Conservation (phyloP, 306 rosid species). For the Gastrolobium villosum region DNA sequence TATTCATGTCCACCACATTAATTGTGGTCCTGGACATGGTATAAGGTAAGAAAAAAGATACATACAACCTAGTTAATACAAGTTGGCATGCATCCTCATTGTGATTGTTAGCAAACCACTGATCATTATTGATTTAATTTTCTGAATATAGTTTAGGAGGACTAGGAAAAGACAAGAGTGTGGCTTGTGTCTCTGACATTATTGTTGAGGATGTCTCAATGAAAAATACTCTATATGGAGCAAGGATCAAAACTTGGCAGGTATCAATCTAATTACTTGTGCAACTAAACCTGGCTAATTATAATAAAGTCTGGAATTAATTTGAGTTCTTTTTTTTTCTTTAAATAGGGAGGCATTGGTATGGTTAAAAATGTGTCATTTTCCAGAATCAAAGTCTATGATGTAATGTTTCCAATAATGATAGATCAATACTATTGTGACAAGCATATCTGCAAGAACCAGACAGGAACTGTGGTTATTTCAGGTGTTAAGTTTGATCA, state of each 20-base stretch:
- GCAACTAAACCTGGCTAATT: neutral
- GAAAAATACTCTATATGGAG: conserved; percentile 82
- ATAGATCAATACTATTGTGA: conserved; percentile 95
- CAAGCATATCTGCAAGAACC: conserved; percentile 82
- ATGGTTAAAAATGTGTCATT: conserved; percentile 87
- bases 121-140: neutral
- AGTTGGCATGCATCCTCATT: conserved; percentile 10
- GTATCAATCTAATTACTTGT: conserved; percentile 48
- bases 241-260: conserved; percentile 99
- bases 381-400: conserved; percentile 73
- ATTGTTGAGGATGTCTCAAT: conserved; percentile 72
- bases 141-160: conserved; percentile 77
- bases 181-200: conserved; percentile 89
- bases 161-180: conserved; percentile 75
- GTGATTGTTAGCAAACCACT: conserved; percentile 7
- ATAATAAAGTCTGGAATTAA: conserved; percentile 23
- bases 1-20: conserved; percentile 83
- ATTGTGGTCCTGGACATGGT: conserved; percentile 99
- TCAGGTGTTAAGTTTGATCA: conserved; percentile 69
- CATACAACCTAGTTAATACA: neutral
- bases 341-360: conserved; percentile 87
- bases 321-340: neutral
- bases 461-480: conserved; percentile 67
- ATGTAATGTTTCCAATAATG: conserved; percentile 77
- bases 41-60: conserved; percentile 68